Evolutionary conservation across 768 basidiomycete species (phyloP).

Genomic region (Kwoniella sp.): DNA sequence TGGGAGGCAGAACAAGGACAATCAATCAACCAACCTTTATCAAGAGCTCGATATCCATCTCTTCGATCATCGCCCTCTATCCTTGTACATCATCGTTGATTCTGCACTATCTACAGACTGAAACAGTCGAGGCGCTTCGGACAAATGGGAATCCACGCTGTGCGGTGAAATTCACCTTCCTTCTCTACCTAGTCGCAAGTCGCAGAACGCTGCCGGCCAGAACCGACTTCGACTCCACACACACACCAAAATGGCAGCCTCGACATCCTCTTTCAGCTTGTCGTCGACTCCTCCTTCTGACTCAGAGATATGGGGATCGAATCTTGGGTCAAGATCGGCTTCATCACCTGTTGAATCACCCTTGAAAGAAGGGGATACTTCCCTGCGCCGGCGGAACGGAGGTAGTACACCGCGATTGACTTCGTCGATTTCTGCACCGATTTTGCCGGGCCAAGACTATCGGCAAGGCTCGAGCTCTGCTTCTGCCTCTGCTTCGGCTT

Average conservation of each 20-base stretch:
- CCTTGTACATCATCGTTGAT: too few relatives aligned
- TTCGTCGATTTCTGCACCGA: not conserved
- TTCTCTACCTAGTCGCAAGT: too few relatives aligned
- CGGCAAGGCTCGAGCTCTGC: not conserved
- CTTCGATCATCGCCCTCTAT: too few relatives aligned
- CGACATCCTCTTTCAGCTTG: constrained; percentile 4
- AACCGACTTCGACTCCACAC: not conserved
- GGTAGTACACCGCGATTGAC: not conserved
- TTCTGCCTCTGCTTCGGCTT: not conserved
- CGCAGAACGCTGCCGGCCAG: too few relatives aligned
- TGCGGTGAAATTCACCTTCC: constrained; percentile 3
- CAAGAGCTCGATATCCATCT: not conserved
- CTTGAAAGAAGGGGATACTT: not conserved
- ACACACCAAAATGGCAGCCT: constrained; percentile 1
- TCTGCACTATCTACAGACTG: too few relatives aligned
- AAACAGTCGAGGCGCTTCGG: too few relatives aligned
- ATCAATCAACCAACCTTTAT: not conserved
- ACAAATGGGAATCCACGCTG: not conserved
- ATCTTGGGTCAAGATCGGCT: not conserved
- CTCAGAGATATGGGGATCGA: constrained; percentile 19
- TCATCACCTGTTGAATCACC: not conserved
- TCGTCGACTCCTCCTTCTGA: constrained; percentile 11
- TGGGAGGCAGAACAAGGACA: not conserved
- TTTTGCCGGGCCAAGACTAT: not conserved
- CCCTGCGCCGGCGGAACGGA: constrained; percentile 3